Percentiles rank a stretch among this genome's conserved stretches.
Conservation (phyloP, 148 eudicot genomes). For the Rhododendron ferrugineum region DNA sequence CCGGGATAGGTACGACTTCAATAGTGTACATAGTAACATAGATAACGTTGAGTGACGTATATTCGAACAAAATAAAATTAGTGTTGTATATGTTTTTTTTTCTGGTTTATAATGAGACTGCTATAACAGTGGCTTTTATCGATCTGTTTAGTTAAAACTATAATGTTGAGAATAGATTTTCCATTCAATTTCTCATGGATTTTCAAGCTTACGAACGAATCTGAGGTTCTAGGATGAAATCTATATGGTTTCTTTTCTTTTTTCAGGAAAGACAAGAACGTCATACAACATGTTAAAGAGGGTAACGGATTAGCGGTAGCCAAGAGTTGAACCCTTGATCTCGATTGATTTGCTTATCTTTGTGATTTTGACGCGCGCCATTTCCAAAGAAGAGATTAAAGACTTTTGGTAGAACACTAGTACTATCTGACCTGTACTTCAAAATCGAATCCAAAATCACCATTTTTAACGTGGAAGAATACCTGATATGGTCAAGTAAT, state of each 20-base stretch:
- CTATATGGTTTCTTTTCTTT: not conserved
- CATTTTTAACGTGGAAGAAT: not conserved
- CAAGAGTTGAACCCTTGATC: not conserved
- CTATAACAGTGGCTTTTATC: no score
- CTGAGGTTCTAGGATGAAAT: not conserved
- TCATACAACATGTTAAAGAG: not conserved
- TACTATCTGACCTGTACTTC: not conserved
- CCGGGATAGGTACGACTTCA: not conserved
- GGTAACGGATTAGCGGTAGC: not conserved
- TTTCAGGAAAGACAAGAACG: not conserved
- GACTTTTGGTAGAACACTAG: not conserved
- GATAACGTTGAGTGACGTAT: not conserved
- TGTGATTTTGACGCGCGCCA: not conserved
- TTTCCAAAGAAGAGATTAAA: no score
- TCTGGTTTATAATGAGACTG: not conserved
- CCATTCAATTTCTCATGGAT: not conserved
- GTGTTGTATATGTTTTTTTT: not conserved
- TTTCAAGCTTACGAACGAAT: not conserved
- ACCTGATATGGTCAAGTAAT: not conserved
- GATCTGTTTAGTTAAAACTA: not conserved
- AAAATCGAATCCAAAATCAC: not conserved
- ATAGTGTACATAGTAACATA: not conserved
- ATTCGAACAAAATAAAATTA: not conserved
- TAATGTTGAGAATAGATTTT: not conserved
- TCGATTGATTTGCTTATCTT: not conserved